A percentile compares a stretch with the other conserved stretches of the same genome.
These are phyloP conservation scores for Pythium periplocum DNA, from an alignment of 352 stramenopile species.

Conservation along the genomic window DNA sequence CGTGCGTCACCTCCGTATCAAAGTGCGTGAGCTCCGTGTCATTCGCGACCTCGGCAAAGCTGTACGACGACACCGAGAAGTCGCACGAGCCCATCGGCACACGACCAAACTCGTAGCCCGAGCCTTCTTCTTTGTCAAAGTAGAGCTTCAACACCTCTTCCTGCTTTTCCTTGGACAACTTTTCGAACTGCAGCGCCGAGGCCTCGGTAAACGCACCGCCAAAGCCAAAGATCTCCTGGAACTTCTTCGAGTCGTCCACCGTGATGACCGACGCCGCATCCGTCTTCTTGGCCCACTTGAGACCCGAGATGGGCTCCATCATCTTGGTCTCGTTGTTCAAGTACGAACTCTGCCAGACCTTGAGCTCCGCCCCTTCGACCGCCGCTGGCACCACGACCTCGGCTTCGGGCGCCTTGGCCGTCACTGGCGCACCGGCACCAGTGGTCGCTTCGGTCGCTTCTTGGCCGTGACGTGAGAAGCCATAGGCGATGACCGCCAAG, in stretches of 20 bases:
- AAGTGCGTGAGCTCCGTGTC: slow-evolving; percentile 79
- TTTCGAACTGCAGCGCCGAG: slow-evolving; percentile 82
- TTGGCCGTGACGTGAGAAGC: slow-evolving; percentile 3
- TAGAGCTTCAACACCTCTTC: slow-evolving; percentile 84
- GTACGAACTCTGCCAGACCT: slow-evolving; percentile 68
- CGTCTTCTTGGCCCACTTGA: slow-evolving; percentile 34
- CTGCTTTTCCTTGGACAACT: slow-evolving; percentile 71
- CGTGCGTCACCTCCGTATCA: slow-evolving; percentile 61
- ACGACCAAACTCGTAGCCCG: slow-evolving; percentile 84
- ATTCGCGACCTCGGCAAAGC: slow-evolving; percentile 71
- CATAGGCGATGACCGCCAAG: slow-evolving; percentile 21
- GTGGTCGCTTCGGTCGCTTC: slow-evolving; percentile 1
- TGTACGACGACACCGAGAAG: slow-evolving; percentile 86
- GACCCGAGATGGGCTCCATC: slow-evolving; percentile 44
- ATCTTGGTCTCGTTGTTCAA: slow-evolving; percentile 49
- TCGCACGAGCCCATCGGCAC: slow-evolving; percentile 90
- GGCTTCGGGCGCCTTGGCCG: not conserved
- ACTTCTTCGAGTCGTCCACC: slow-evolving; percentile 46
- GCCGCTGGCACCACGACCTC: not conserved
- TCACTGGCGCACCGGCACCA: not conserved
- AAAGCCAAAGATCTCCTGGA: slow-evolving; percentile 87
- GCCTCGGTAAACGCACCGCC: slow-evolving; percentile 91
- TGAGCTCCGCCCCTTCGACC: slow-evolving; percentile 12
- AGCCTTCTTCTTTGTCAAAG: slow-evolving; percentile 77
- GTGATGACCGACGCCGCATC: slow-evolving; percentile 31